Percentiles rank a stretch among this genome's conserved stretches.
Conservation (phyloP, 139 green algal genomes). For the Pseudopediastrum boryanum region DNA sequence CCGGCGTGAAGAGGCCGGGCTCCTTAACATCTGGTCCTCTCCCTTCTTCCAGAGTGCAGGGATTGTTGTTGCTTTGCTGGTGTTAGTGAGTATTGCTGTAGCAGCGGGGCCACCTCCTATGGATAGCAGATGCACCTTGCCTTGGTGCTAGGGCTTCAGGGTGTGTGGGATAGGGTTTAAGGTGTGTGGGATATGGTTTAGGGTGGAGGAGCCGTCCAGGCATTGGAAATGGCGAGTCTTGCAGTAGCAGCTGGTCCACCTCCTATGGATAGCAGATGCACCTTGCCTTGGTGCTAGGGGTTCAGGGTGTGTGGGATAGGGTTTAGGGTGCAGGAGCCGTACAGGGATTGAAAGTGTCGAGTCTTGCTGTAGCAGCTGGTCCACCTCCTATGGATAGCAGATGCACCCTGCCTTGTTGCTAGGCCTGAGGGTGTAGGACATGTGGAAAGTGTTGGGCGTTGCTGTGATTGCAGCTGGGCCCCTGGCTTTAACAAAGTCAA, state of each 20-base stretch:
- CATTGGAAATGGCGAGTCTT: not conserved
- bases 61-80: constrained; percentile 19
- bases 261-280: not conserved
- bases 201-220: not conserved
- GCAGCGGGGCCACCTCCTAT: constrained; percentile 42
- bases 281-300: not conserved
- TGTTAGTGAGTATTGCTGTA: constrained; percentile 48
- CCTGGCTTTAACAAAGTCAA: no score
- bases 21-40: constrained; percentile 45
- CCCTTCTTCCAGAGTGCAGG: constrained; percentile 32
- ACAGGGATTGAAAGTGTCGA: not conserved
- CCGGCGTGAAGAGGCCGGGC: constrained; percentile 29
- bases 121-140: constrained; percentile 58
- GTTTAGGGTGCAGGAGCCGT: not conserved
- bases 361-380: not conserved
- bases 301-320: no score
- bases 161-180: not conserved
- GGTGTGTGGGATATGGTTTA: not conserved
- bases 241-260: not conserved
- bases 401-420: constrained; percentile 4
- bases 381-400: not conserved
- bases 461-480: no score
- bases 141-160: constrained; percentile 50
- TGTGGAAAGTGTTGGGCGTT: no score
- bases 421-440: no score